phyloP scores from a whole-genome alignment of 2,329 filamentous ascomycete genomes.

The Sporothrix phasma region DNA sequence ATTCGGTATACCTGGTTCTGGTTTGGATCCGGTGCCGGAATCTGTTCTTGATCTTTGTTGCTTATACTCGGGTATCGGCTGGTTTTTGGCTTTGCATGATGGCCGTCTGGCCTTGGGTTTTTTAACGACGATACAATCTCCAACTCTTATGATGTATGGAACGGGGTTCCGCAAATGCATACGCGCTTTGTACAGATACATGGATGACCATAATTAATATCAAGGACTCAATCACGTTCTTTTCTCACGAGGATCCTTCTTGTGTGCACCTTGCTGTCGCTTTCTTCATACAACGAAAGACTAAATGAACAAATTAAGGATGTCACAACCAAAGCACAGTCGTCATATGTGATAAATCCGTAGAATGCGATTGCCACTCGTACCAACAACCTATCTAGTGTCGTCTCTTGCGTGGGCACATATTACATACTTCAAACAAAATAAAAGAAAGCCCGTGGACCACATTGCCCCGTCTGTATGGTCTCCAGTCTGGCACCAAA shows the following conservation, averaged over 20 bases:
- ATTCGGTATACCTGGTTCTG: not conserved
- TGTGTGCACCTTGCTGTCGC: not conserved
- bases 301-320: not conserved
- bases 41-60: too few species aligned
- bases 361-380: too few species aligned
- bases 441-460: not conserved
- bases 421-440: not conserved
- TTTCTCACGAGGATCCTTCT: not conserved
- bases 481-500: not conserved
- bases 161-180: not conserved
- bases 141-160: constrained; percentile 3
- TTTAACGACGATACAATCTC: constrained; percentile 2
- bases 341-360: too few species aligned
- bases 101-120: not conserved
- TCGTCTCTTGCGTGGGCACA: constrained; percentile 7
- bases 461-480: not conserved
- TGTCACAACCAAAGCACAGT: too few species aligned
- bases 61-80: not conserved
- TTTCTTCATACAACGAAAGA: not conserved
- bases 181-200: not conserved
- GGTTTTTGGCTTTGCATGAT: not conserved
- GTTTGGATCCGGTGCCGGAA: too few species aligned
- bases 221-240: not conserved
- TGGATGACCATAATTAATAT: not conserved
- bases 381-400: not conserved